These are phyloP conservation scores for Komagataella ulmi DNA, from an alignment of 805 yeast species.

Conservation along the genomic window DNA sequence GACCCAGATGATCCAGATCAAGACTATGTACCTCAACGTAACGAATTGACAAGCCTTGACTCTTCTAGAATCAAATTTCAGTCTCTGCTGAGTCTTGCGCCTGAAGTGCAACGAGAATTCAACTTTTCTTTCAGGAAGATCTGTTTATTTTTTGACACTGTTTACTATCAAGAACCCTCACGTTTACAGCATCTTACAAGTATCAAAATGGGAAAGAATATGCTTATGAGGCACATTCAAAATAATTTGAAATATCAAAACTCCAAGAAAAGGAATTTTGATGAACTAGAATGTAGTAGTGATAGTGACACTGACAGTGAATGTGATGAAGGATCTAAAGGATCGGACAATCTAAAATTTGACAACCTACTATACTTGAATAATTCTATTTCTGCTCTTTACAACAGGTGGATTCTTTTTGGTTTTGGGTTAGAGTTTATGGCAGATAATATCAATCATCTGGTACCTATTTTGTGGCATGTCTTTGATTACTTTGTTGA, in stretches of 20 bases:
- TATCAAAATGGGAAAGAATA: not conserved
- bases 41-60: not conserved
- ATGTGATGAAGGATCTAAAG: not conserved
- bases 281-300: not conserved
- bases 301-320: not conserved
- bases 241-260: too few relatives aligned
- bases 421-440: constrained; percentile 4
- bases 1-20: not conserved
- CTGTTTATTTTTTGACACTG: not conserved
- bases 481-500: constrained; percentile 1
- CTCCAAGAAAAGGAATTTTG: not conserved
- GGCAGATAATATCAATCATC: not conserved
- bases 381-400: not conserved
- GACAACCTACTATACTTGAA: not conserved
- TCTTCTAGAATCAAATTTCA: not conserved
- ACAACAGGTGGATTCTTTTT: constrained; percentile 2
- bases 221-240: not conserved
- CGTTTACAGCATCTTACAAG: constrained; percentile 3
- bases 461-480: constrained; percentile 3
- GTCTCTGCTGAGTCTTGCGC: not conserved
- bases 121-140: not conserved
- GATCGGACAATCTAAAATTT: not conserved
- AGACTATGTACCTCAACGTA: not conserved
- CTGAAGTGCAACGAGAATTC: not conserved
- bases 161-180: not conserved